These are phyloP conservation scores for Lumnitzera littorea DNA, from an alignment of 345 rosid species.

Conservation along the genomic window DNA sequence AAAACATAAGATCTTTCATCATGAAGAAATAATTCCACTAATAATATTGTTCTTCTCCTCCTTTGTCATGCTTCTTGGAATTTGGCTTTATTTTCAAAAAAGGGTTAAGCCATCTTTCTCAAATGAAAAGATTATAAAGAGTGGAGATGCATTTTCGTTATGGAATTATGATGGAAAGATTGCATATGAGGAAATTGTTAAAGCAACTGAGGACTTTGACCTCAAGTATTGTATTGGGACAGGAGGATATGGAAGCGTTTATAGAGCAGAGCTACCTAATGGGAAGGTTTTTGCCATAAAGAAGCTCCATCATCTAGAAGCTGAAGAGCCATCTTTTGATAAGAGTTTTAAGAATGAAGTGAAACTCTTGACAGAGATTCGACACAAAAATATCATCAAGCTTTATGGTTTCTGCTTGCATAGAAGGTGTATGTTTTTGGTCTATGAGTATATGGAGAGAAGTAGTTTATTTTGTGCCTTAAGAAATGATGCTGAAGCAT, in stretches of 20 bases:
- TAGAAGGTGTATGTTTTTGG: neutral
- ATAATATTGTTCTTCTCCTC: too few relatives aligned
- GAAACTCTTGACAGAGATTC: neutral
- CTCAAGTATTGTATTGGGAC: constrained; percentile 20
- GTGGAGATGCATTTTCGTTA: too few relatives aligned
- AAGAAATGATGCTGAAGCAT: constrained; percentile 3
- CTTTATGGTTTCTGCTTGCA: constrained; percentile 4
- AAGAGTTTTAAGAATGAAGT: constrained; percentile 9
- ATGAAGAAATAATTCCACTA: too few relatives aligned
- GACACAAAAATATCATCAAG: neutral
- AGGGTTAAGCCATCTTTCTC: too few relatives aligned
- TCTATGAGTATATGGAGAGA: constrained; percentile 10
- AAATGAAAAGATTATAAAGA: too few relatives aligned
- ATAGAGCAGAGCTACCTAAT: constrained; percentile 8
- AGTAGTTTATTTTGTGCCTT: neutral
- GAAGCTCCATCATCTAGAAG: constrained; percentile 5
- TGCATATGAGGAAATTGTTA: constrained; percentile 9
- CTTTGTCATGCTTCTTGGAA: too few relatives aligned
- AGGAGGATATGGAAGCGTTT: constrained; percentile 21
- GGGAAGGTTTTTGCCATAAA: constrained; percentile 13
- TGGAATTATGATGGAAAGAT: too few relatives aligned
- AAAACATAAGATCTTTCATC: too few relatives aligned
- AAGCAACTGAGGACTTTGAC: constrained; percentile 16
- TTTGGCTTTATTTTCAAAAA: too few relatives aligned
- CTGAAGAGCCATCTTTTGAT: neutral